Evolutionary conservation across 2,329 filamentous ascomycete species (phyloP), one percentile per base, ranked within the genome.

Genomic region (Talaromyces pinophilus): DNA sequence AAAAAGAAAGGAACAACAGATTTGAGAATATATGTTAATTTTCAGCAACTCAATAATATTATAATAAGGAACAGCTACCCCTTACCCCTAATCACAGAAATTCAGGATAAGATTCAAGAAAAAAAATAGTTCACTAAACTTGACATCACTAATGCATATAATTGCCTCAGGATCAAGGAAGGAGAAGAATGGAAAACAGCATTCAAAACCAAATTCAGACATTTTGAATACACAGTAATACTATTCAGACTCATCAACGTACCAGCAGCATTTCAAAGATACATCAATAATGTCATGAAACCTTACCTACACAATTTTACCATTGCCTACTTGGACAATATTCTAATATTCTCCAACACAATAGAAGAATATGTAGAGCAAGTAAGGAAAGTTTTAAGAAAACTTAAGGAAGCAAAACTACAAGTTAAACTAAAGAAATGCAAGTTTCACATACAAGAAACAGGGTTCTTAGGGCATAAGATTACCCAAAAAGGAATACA

Each of bases 391-490:
- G n/a, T 59, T 30, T 11, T 59, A 46, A 6, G 38, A 3, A 15
- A 60, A 48, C 10, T 59, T 22, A 15, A 30, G 1, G 44, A 35
- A 48, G 11, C 7, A 35, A 64, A 64, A 38, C 50, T 57, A 50
- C 22, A 59, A 25, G 1, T 64, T 0, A 57, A 64, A 15, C 1
- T 55, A 48, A 22, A 17, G 5, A 62, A 62, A 35, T 62, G n/a
- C 50, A 15, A 62, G 44, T 62, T 62, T 10, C 25, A 57, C 59
- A 13, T 57, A 33, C 8, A 57, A 64, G 35, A 64, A 64, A 64
- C 28, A 19, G 22, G 59, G 3, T 64, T 64, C 13, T 59, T 64
- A 22, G 19, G 28, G 38, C 35, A 57, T 59, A 35, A 10, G 17
- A 50, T 64, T n/a, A 64, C 4, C 7, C 19, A 44, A 17, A 1